These are phyloP conservation scores for Torrubiellomyces zombiae DNA, from an alignment of 2,329 filamentous ascomycete genomes.

Conservation along the genomic window DNA sequence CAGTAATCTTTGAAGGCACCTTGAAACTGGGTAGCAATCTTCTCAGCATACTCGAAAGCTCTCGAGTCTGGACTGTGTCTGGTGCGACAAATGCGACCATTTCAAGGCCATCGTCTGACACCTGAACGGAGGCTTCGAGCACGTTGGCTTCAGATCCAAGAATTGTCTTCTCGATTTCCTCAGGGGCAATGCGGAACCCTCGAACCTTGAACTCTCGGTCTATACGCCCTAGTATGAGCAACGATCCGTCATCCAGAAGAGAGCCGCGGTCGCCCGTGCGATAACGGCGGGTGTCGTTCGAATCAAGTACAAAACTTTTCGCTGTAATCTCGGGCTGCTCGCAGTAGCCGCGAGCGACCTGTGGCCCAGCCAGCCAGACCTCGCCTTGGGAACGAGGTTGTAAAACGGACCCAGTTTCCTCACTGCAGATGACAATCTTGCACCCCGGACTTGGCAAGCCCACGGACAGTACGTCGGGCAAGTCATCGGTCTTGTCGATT, in stretches of 20 bases:
- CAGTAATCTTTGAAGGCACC: conserved; percentile 1
- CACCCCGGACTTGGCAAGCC: conserved; percentile 1
- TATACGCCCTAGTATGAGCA: conserved; percentile 5
- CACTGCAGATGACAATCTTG: conserved; percentile 1
- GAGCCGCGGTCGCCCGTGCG: conserved; percentile 5
- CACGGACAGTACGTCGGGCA: conserved; percentile 2
- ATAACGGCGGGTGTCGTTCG: conserved; percentile 4
- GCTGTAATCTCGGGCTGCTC: conserved; percentile 3
- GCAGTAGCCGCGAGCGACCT: conserved; percentile 4
- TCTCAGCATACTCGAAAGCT: conserved; percentile 2
- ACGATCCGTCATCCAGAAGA: conserved; percentile 2
- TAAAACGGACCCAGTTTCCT: conserved; percentile 2
- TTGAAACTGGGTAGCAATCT: conserved; percentile 4
- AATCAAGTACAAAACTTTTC: conserved; percentile 1
- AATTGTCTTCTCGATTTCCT: conserved; percentile 6
- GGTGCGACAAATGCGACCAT: conserved; percentile 3
- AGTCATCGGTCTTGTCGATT: conserved; percentile 2
- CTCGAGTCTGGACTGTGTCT: not conserved
- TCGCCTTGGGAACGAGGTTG: conserved; percentile 2
- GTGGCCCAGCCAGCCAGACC: conserved; percentile 4
- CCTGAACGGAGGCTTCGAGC: conserved; percentile 3
- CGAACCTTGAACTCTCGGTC: conserved; percentile 7
- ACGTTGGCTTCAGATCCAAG: conserved; percentile 1
- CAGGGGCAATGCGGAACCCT: conserved; percentile 6
- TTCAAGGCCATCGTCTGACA: conserved; percentile 3